Percentiles rank a stretch among this genome's conserved stretches.
phyloP scores from a whole-genome alignment of 140 eudicot species.

The Cichorium intybus region DNA sequence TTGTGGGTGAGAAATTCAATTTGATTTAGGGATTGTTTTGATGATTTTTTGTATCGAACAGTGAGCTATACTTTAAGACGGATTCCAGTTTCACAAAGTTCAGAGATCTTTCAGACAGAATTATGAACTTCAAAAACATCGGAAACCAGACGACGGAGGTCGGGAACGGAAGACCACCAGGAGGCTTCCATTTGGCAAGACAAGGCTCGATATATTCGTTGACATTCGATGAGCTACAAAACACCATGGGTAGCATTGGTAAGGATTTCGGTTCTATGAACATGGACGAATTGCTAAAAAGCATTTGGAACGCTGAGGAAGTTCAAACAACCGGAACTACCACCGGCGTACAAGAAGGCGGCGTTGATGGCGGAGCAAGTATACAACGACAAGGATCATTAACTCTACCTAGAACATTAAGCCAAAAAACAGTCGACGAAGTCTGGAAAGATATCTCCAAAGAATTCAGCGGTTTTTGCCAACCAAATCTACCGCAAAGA shows the following conservation, averaged over 20 bases:
- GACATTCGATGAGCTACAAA: slow-evolving; percentile 37
- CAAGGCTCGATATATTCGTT: slow-evolving; percentile 40
- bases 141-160: slow-evolving; percentile 16
- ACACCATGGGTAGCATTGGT: slow-evolving; percentile 37
- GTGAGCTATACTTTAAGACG: slow-evolving; percentile 12
- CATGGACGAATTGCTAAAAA: slow-evolving; percentile 38
- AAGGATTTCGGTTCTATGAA: slow-evolving; percentile 43
- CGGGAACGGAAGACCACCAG: slow-evolving; percentile 31
- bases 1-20: neutral
- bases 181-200: slow-evolving; percentile 32
- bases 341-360: slow-evolving; percentile 4
- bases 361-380: slow-evolving; percentile 8
- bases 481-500: slow-evolving; percentile 25
- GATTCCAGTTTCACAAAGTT: neutral
- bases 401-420: slow-evolving; percentile 30
- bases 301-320: slow-evolving; percentile 43
- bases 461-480: slow-evolving; percentile 23
- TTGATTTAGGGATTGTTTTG: neutral
- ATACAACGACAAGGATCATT: slow-evolving; percentile 37
- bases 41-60: slow-evolving; percentile 4
- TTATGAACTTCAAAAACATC: slow-evolving; percentile 20
- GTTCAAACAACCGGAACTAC: slow-evolving; percentile 21
- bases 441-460: slow-evolving; percentile 41
- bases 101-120: neutral
- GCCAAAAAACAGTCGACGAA: slow-evolving; percentile 31